Evolutionary conservation across 768 basidiomycete genomes (phyloP).

Genomic region (Trametes punicea): DNA sequence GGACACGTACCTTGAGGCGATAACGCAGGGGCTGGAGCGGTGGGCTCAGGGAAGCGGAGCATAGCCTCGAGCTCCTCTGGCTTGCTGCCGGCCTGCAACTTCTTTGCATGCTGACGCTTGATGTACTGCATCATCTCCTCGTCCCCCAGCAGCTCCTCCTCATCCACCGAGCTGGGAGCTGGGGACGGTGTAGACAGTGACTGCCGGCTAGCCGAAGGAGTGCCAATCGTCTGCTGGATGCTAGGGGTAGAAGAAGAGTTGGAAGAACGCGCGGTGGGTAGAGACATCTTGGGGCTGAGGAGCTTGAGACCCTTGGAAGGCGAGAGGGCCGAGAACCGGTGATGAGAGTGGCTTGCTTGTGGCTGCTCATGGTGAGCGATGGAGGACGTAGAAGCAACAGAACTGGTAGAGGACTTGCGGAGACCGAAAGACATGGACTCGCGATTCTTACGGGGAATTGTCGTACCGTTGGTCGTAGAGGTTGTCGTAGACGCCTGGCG

Average conservation of each 20-base stretch:
- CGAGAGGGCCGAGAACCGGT: constrained; percentile 79
- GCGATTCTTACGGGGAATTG: constrained; percentile 65
- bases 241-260: constrained; percentile 47
- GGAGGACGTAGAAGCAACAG: constrained; percentile 66
- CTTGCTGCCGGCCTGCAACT: constrained; percentile 74
- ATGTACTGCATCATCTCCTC: constrained; percentile 98
- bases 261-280: constrained; percentile 54
- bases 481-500: constrained; percentile 57
- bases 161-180: constrained; percentile 69
- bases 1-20: constrained; percentile 64
- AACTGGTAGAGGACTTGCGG: constrained; percentile 81
- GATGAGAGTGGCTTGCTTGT: constrained; percentile 38
- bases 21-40: constrained; percentile 59
- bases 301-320: constrained; percentile 83
- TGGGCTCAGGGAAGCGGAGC: constrained; percentile 90
- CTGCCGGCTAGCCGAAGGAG: constrained; percentile 70
- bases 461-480: constrained; percentile 42
- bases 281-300: constrained; percentile 72
- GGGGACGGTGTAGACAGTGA: constrained; percentile 86
- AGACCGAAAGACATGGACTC: constrained; percentile 80
- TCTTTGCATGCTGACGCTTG: constrained; percentile 84
- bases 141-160: constrained; percentile 86
- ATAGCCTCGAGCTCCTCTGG: constrained; percentile 87
- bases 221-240: constrained; percentile 48
- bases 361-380: constrained; percentile 34